Evolutionary conservation across 163 green algal genomes (phyloP), one percentile per base, ranked within the genome.

Genomic region (Scenedesmus sp.): DNA sequence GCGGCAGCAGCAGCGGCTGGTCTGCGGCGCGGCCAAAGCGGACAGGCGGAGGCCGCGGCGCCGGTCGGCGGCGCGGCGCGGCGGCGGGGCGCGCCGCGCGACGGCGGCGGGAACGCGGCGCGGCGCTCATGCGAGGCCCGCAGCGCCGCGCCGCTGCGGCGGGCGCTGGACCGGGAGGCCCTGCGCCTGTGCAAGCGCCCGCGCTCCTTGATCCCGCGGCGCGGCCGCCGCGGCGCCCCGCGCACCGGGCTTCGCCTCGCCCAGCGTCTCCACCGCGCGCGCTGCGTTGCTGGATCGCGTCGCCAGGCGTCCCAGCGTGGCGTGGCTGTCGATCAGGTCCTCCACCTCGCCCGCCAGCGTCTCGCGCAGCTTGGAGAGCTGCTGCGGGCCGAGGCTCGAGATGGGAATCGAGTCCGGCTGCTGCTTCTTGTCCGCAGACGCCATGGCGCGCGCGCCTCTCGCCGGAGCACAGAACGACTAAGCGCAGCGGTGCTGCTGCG

Each of bases 1-100:
- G 83, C 3, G 94, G 94, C 47, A 98, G 60, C 63, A 98, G 82
- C 80, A 98, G 88, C 5, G 86, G 75, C 69, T 81, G 73, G 29
- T 73, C 73, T 81, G 60, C 48, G 47, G 34, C n/a, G n/a, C n/a
- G n/a, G 17, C 17, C 54, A 63, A 70, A 50, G 22, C 24, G 47
- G 45, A 47, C n/a, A n/a, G n/a, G n/a, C n/a, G n/a, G n/a, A n/a
- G n/a, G n/a, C n/a, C n/a, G n/a, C n/a, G n/a, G n/a, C n/a, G n/a
- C n/a, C n/a, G n/a, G n/a, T n/a, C n/a, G n/a, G n/a, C n/a, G n/a
- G n/a, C n/a, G n/a, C n/a, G n/a, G 39, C 39, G 39, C 39, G 10
- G 39, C 39, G 10, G 39, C 39, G 39, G 39, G 7, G 39, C 39
- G 39, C 39, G 39, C 10, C 10, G 39, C 39, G 39, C 39, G 10